Conservation (phyloP, 805 yeast genomes). For the Sugiyamaella lignohabitans region DNA sequence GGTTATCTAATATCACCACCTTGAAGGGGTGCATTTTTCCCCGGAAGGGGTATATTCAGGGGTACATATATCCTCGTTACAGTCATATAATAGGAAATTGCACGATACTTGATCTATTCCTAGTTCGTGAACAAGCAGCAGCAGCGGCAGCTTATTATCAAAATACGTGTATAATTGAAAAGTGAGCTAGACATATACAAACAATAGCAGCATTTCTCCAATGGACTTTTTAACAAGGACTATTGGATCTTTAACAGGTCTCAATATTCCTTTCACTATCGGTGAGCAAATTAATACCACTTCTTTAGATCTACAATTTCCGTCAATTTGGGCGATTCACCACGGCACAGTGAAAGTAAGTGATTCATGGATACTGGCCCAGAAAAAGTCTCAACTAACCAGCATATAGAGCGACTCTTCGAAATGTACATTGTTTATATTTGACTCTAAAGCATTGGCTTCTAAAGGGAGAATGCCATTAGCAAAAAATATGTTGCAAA, state of each 20-base stretch:
- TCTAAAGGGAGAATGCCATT: constrained; percentile 26
- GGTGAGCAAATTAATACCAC: constrained; percentile 22
- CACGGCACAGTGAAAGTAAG: constrained; percentile 44
- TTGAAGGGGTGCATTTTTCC: too few species aligned
- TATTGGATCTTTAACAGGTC: constrained; percentile 24
- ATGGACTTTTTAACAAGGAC: constrained; percentile 32
- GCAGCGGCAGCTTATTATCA: too few species aligned
- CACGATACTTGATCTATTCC: too few species aligned
- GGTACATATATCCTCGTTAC: too few species aligned
- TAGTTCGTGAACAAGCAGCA: too few species aligned
- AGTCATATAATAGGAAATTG: too few species aligned
- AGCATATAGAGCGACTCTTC: constrained; percentile 39
- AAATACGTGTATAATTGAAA: too few species aligned
- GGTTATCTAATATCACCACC: too few species aligned
- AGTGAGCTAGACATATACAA: too few species aligned
- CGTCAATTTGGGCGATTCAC: constrained; percentile 56
- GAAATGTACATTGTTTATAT: constrained; percentile 60
- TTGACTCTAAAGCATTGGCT: constrained; percentile 36
- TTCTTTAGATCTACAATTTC: constrained; percentile 27
- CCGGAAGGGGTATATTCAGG: too few species aligned
- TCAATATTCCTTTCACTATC: constrained; percentile 26
- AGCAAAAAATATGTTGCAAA: constrained; percentile 41
- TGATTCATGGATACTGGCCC: constrained; percentile 11
- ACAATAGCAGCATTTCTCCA: too few species aligned
- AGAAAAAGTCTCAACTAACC: neutral